A percentile compares a stretch with the other conserved stretches of the same genome.
Conservation (phyloP, 345 rosid species). For the Mangifera indica region DNA sequence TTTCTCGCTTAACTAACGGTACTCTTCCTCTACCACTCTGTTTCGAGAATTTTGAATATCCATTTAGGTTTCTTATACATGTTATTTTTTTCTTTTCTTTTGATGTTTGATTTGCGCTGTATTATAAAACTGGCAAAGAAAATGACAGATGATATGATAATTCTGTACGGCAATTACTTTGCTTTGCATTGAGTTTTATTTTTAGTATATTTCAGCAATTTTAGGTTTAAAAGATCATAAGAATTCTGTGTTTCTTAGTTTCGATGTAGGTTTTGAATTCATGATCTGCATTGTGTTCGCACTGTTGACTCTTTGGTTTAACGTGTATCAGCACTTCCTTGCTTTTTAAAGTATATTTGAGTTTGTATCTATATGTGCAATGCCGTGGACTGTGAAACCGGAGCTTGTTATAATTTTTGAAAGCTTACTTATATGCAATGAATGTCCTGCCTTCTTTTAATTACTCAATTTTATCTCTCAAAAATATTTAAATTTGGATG, state of each 20-base stretch:
- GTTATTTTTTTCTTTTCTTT: not conserved
- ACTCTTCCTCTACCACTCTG: not conserved
- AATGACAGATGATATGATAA: not conserved
- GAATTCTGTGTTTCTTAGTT: not conserved
- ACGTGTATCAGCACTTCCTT: not conserved
- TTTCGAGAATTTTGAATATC: not conserved
- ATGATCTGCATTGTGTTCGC: slow-evolving; percentile 17
- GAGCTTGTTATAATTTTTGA: not conserved
- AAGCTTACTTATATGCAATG: not conserved
- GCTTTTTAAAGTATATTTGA: not conserved
- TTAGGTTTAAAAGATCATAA: not conserved
- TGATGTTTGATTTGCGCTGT: not conserved
- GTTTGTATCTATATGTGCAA: not conserved
- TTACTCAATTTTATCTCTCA: not conserved
- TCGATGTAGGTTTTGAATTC: not conserved
- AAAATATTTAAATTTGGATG: no score
- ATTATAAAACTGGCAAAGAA: not conserved
- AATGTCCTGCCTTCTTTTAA: not conserved
- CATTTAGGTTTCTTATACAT: not conserved
- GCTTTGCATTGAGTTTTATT: not conserved
- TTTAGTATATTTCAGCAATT: not conserved
- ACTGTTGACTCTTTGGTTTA: not conserved
- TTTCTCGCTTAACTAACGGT: slow-evolving; percentile 13
- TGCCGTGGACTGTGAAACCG: not conserved
- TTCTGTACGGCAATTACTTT: not conserved